Percentiles rank a stretch among this genome's conserved stretches.
Evolutionary conservation across 768 basidiomycete species (phyloP).

Genomic region (Pholiota microspora): DNA sequence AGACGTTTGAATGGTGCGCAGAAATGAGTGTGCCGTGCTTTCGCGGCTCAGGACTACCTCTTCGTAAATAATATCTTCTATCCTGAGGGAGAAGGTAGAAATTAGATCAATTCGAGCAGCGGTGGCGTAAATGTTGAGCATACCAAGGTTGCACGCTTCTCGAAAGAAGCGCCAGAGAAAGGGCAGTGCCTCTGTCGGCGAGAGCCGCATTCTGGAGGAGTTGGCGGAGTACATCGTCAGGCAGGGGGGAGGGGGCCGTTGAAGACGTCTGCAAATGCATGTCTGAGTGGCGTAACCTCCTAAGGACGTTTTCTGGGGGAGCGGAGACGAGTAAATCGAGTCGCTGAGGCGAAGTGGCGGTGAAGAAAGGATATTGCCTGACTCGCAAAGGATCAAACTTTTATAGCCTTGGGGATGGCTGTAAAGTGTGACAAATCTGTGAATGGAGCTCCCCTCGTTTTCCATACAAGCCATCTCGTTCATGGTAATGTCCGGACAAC

Average conservation of each 20-base stretch:
- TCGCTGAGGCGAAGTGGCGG: slow-evolving; percentile 4
- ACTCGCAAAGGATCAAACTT: not conserved
- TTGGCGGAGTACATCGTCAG: slow-evolving; percentile 36
- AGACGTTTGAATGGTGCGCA: slow-evolving; percentile 36
- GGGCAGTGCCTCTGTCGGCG: slow-evolving; percentile 28
- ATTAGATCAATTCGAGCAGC: not conserved
- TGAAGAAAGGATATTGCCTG: not conserved
- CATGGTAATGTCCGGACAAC: not conserved
- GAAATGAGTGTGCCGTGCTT: slow-evolving; percentile 31
- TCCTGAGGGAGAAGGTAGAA: slow-evolving; percentile 30
- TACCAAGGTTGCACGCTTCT: slow-evolving; percentile 32
- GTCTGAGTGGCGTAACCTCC: not conserved
- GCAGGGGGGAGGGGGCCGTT: slow-evolving; percentile 11
- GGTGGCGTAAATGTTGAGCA: not conserved
- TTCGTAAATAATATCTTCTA: slow-evolving; percentile 34
- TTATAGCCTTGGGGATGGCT: slow-evolving; percentile 1
- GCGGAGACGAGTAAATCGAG: slow-evolving; percentile 3
- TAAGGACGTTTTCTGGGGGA: not conserved
- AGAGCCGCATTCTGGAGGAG: slow-evolving; percentile 33
- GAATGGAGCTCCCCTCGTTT: not conserved
- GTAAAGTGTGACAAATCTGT: slow-evolving; percentile 2
- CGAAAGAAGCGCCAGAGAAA: slow-evolving; percentile 30
- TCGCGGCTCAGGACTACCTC: slow-evolving; percentile 31
- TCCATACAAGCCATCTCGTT: not conserved
- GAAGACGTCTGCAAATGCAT: not conserved